phyloP scores from a whole-genome alignment of 2,329 filamentous ascomycete genomes.

The Colletotrichum higginsianum region DNA sequence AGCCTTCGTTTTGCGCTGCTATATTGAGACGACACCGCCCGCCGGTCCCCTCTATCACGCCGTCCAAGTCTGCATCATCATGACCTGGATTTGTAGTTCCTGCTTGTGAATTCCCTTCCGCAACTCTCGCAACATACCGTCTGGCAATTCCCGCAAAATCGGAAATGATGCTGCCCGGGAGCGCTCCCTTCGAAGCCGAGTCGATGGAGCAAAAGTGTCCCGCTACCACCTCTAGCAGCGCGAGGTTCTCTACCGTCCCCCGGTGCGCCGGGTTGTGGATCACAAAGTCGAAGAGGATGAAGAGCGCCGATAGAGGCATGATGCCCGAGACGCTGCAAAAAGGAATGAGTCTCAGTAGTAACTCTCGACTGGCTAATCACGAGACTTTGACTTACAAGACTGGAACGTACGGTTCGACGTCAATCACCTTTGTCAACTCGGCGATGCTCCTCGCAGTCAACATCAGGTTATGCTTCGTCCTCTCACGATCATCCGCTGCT shows the following conservation, averaged over 20 bases:
- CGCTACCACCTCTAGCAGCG: conserved; percentile 38
- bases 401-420: conserved; percentile 51
- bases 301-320: conserved; percentile 44
- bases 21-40: background rate
- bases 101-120: background rate
- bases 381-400: conserved; percentile 48
- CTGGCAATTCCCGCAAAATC: conserved; percentile 38
- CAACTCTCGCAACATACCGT: background rate
- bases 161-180: conserved; percentile 37
- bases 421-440: conserved; percentile 53
- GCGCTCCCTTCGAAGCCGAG: conserved; percentile 31
- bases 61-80: background rate
- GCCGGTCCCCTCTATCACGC: background rate
- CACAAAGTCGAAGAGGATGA: conserved; percentile 46
- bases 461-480: conserved; percentile 48
- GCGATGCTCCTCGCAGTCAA: conserved; percentile 50
- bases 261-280: conserved; percentile 45
- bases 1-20: background rate
- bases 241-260: conserved; percentile 42
- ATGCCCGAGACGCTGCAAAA: conserved; percentile 39
- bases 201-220: conserved; percentile 43
- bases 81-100: background rate
- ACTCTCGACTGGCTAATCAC: no score
- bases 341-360: background rate
- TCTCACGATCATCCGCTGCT: conserved; percentile 35